These are phyloP conservation scores for Penicillium paxilli DNA, from an alignment of 495 filamentous ascomycete species.

Conservation along the genomic window DNA sequence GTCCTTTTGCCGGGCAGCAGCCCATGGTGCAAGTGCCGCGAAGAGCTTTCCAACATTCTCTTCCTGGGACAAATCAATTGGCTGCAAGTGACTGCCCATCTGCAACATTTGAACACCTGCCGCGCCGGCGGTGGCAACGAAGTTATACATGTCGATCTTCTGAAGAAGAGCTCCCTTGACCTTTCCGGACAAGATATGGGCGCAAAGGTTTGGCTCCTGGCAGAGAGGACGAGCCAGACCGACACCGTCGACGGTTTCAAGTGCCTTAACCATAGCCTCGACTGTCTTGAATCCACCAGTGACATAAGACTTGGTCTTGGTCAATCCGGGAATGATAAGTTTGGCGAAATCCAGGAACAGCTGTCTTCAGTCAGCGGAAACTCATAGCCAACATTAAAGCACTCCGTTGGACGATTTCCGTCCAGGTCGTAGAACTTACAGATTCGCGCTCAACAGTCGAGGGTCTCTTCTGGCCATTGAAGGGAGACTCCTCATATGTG, in stretches of 20 bases:
- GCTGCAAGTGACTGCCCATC: constrained; percentile 11
- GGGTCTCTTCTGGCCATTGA: constrained; percentile 52
- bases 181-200: constrained; percentile 47
- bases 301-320: constrained; percentile 55
- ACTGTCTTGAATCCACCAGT: constrained; percentile 64
- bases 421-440: neutral
- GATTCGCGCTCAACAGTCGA: constrained; percentile 58
- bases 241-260: constrained; percentile 57
- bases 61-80: constrained; percentile 11
- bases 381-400: neutral
- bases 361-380: neutral
- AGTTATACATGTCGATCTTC: constrained; percentile 45
- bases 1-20: neutral
- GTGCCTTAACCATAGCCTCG: constrained; percentile 60
- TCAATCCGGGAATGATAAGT: constrained; percentile 52
- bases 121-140: constrained; percentile 42
- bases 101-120: constrained; percentile 25
- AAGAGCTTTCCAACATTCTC: constrained; percentile 9
- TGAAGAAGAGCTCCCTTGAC: constrained; percentile 46
- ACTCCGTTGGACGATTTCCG: no score
- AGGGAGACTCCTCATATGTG: constrained; percentile 53
- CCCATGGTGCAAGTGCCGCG: constrained; percentile 2
- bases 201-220: constrained; percentile 52
- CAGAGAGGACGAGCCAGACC: constrained; percentile 55
- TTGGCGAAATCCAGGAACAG: constrained; percentile 70